Evolutionary conservation across 345 rosid genomes (phyloP).

Genomic region (Salix exigua): DNA sequence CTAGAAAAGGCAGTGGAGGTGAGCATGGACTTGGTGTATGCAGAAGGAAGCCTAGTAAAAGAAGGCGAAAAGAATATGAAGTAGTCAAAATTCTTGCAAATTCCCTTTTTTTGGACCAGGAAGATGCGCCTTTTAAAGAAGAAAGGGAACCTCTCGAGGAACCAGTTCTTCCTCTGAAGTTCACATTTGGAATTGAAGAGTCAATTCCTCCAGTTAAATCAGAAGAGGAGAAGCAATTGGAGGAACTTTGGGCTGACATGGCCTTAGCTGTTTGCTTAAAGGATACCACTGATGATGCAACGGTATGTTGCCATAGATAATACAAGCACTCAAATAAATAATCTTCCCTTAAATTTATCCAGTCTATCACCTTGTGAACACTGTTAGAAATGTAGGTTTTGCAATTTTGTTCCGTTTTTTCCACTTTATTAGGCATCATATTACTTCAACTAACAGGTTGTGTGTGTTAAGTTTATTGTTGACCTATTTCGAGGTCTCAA

Average conservation of each 20-base stretch:
- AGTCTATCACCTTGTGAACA: not conserved
- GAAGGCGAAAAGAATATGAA: slow-evolving; percentile 10
- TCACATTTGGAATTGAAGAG: slow-evolving; percentile 43
- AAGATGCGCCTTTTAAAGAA: slow-evolving; percentile 2
- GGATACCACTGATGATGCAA: slow-evolving; percentile 12
- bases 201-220: slow-evolving; percentile 34
- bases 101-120: slow-evolving; percentile 21
- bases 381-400: not conserved
- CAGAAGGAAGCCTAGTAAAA: not conserved
- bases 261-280: slow-evolving; percentile 32
- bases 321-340: too few relatives aligned
- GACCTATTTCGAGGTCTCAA: too few relatives aligned
- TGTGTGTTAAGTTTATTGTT: too few relatives aligned
- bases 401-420: too few relatives aligned
- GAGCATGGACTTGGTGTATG: slow-evolving; percentile 3
- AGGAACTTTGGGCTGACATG: slow-evolving; percentile 58
- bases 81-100: slow-evolving; percentile 20
- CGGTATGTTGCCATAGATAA: slow-evolving; percentile 21
- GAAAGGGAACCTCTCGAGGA: not conserved
- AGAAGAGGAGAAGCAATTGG: slow-evolving; percentile 44
- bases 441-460: too few relatives aligned
- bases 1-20: too few relatives aligned
- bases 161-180: slow-evolving; percentile 31
- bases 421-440: too few relatives aligned
- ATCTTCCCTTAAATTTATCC: not conserved